phyloP scores from a whole-genome alignment of 129 eudicot genomes.

The Kitagawia praeruptora region DNA sequence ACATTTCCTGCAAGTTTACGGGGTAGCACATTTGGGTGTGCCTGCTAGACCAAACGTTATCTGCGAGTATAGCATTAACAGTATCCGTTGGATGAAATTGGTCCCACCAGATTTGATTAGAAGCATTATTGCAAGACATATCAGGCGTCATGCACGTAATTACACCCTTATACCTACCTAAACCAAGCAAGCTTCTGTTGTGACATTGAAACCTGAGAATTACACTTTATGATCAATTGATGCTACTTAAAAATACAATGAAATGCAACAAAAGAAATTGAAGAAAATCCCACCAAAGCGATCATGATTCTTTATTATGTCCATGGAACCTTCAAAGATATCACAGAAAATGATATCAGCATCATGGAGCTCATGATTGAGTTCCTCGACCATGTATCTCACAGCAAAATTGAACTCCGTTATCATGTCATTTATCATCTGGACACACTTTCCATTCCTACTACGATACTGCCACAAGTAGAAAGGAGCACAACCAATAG shows the following conservation, averaged over 20 bases:
- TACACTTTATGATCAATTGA: background rate
- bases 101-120: slow-evolving; percentile 92
- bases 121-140: slow-evolving; percentile 80
- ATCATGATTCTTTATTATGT: slow-evolving; percentile 53
- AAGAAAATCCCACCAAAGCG: slow-evolving; percentile 44
- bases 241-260: background rate
- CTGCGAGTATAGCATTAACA: slow-evolving; percentile 71
- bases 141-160: slow-evolving; percentile 67
- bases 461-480: slow-evolving; percentile 76
- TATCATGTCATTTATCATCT: slow-evolving; percentile 74
- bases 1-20: slow-evolving; percentile 66
- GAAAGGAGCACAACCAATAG: slow-evolving; percentile 90
- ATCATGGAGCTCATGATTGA: slow-evolving; percentile 48
- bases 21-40: slow-evolving; percentile 78
- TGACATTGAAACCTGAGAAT: slow-evolving; percentile 57
- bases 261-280: background rate
- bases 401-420: slow-evolving; percentile 78
- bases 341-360: slow-evolving; percentile 70
- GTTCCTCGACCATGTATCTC: slow-evolving; percentile 74
- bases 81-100: slow-evolving; percentile 94
- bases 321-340: slow-evolving; percentile 71
- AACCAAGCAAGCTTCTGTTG: slow-evolving; percentile 69
- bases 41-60: slow-evolving; percentile 84
- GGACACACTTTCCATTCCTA: slow-evolving; percentile 57
- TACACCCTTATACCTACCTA: slow-evolving; percentile 71